Conservation (phyloP, 2,329 filamentous ascomycete species). For the Fusarium anthophilum region DNA sequence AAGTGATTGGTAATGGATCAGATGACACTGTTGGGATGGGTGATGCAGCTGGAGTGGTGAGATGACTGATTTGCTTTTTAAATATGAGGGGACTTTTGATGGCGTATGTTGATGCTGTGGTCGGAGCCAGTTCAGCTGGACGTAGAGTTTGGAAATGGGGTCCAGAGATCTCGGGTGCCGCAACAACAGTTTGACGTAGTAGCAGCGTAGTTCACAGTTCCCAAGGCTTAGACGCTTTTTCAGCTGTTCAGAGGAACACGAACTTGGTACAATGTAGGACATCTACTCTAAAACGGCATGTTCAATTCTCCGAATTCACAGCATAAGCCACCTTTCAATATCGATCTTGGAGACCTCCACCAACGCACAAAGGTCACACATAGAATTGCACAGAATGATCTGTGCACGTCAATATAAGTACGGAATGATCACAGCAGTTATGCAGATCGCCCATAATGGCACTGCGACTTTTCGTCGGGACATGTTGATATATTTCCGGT, state of each 20-base stretch:
- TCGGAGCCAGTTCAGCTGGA: not conserved
- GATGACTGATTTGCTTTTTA: not conserved
- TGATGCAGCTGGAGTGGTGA: not conserved
- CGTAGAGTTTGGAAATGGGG: accelerated
- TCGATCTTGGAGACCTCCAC: not conserved
- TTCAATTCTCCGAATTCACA: too few relatives aligned
- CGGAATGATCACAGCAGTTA: too few relatives aligned
- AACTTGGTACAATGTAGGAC: not conserved
- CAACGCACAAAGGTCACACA: too few relatives aligned
- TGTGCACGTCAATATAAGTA: not conserved
- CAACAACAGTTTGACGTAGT: too few relatives aligned
- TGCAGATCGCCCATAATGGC: not conserved
- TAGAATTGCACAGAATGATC: too few relatives aligned
- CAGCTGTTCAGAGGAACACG: not conserved
- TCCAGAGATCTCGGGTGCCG: not conserved
- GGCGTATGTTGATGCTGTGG: too few relatives aligned
- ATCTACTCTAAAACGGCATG: too few relatives aligned
- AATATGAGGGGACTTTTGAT: not conserved
- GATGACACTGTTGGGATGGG: not conserved
- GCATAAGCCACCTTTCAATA: not conserved
- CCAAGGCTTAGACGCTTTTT: accelerated
- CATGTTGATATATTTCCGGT: not conserved
- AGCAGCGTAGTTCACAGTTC: accelerated
- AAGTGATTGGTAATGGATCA: not conserved
- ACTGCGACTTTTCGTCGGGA: not conserved